Evolutionary conservation across 257 asterid species (phyloP).

Genomic region (Penstemon barbatus): DNA sequence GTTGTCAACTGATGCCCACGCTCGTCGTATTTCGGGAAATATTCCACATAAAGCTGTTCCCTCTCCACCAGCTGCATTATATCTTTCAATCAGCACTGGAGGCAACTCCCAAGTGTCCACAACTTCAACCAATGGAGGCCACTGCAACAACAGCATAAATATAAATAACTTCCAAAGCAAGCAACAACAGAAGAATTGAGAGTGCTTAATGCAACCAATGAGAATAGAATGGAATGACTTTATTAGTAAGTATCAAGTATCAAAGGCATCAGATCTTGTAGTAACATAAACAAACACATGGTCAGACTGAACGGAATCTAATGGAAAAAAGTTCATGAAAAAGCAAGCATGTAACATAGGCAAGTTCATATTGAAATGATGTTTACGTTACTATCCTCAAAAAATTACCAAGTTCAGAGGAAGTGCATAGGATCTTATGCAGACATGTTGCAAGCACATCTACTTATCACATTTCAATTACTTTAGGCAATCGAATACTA

Average conservation of each 20-base stretch:
- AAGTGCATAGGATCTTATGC: no score
- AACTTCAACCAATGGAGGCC: conserved; percentile 95
- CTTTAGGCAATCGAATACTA: no score
- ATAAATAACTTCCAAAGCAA: conserved; percentile 13
- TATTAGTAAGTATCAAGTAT: conserved; percentile 3
- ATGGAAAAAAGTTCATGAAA: no score
- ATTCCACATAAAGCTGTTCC: conserved; percentile 98
- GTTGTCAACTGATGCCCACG: conserved; percentile 99
- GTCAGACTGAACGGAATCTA: not conserved
- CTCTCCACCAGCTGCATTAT: conserved; percentile 92
- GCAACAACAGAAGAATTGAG: not conserved
- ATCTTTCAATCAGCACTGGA: conserved; percentile 78
- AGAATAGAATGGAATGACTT: conserved; percentile 18
- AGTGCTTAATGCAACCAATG: not conserved
- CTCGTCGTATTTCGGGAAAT: conserved; percentile 92
- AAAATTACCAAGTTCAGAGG: not conserved
- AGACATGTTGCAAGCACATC: no score
- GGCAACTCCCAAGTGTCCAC: conserved; percentile 97
- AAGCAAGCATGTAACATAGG: not conserved
- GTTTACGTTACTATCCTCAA: not conserved
- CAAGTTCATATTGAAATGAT: not conserved
- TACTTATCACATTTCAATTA: no score
- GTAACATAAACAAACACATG: conserved; percentile 13
- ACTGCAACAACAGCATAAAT: conserved; percentile 51
- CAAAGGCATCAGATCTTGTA: conserved; percentile 5